Evolutionary conservation across 2,329 filamentous ascomycete genomes (phyloP).

Genomic region (Aspergillus chevalieri): DNA sequence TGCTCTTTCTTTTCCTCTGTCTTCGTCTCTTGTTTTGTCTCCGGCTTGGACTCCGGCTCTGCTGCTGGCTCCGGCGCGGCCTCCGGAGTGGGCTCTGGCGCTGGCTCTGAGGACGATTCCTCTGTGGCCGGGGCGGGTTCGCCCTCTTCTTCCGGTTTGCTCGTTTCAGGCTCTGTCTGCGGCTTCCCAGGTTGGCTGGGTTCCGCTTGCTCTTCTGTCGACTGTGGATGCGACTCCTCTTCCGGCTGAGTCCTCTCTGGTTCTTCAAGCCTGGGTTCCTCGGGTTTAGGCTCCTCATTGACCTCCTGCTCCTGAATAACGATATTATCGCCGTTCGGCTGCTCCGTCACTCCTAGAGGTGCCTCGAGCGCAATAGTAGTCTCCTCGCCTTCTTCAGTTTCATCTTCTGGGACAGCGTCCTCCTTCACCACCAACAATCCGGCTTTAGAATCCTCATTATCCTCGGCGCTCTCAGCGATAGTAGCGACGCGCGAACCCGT

Average conservation of each 20-base stretch:
- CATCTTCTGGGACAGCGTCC: not conserved
- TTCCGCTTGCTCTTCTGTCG: slow-evolving; percentile 4
- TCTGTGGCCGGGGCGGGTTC: not conserved
- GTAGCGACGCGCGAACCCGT: slow-evolving; percentile 73
- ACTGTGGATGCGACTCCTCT: not conserved
- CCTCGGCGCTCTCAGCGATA: slow-evolving; percentile 76
- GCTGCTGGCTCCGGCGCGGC: slow-evolving; percentile 5
- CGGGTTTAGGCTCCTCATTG: not conserved
- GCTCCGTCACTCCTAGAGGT: not conserved
- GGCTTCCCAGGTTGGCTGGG: slow-evolving; percentile 2
- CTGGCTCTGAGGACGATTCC: not conserved
- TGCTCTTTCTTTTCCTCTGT: not conserved
- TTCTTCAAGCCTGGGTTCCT: not conserved
- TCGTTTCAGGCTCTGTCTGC: not conserved
- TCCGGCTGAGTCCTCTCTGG: not conserved
- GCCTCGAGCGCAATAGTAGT: not conserved
- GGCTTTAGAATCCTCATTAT: slow-evolving; percentile 44
- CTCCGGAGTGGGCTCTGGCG: not conserved
- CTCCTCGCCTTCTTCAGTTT: slow-evolving; percentile 2
- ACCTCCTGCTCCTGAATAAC: slow-evolving; percentile 1
- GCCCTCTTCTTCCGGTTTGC: not conserved
- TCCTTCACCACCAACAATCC: slow-evolving; percentile 1
- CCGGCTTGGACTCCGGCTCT: slow-evolving; percentile 8
- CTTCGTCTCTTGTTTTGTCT: slow-evolving; percentile 4
- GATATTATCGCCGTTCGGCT: not conserved